These are phyloP conservation scores for Hygrophorus pudorinus DNA, from an alignment of 768 basidiomycete genomes.

Conservation along the genomic window DNA sequence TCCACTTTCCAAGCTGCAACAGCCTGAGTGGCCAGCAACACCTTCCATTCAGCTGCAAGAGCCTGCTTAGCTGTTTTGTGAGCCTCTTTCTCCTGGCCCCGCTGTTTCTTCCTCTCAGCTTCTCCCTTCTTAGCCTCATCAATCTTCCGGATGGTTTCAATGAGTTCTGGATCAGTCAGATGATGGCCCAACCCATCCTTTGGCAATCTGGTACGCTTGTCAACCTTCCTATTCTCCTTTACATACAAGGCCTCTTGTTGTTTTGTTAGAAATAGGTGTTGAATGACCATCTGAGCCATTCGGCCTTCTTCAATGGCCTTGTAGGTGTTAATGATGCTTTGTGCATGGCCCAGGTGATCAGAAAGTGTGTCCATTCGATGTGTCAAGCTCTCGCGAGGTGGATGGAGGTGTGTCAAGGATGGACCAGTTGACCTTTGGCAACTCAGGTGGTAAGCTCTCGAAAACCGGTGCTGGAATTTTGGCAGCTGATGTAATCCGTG, in stretches of 20 bases:
- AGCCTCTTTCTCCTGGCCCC: not conserved
- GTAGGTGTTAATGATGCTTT: no score
- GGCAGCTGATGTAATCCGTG: constrained; percentile 6
- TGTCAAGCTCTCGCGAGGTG: no score
- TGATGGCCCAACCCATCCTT: not conserved
- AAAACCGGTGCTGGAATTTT: not conserved
- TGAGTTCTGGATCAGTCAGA: not conserved
- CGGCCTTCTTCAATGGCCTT: no score
- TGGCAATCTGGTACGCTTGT: not conserved
- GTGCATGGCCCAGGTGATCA: no score
- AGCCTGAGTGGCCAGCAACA: not conserved
- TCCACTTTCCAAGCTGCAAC: not conserved
- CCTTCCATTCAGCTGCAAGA: not conserved
- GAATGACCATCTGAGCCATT: no score
- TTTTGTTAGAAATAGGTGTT: no score
- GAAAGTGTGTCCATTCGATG: no score
- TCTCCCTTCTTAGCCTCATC: not conserved
- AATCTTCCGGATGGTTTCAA: not conserved
- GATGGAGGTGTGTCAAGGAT: no score
- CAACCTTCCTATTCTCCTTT: not conserved
- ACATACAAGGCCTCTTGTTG: not conserved
- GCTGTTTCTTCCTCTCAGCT: not conserved
- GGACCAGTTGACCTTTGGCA: no score
- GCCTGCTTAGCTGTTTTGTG: not conserved
- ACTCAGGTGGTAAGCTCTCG: no score